Base-by-base conservation (phyloP, 768 basidiomycete species). In the Boletus edulis region DNA sequence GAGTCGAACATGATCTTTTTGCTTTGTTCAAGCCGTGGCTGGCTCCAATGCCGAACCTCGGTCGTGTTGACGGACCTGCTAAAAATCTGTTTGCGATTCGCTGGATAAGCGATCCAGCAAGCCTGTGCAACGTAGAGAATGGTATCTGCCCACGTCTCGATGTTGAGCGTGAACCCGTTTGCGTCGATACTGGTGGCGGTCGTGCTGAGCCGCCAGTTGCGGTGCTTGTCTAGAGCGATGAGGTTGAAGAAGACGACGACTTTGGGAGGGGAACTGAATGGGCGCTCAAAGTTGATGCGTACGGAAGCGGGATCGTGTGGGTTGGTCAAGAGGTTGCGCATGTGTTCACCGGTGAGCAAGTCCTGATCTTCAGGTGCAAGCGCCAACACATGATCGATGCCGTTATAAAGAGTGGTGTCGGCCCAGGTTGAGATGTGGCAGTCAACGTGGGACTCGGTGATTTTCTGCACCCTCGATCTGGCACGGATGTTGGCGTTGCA, bases 91-190 rank as follows among this genome's bases (percentile, higher is more conserved):
- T 49, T 22, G 32, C 63, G 60, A 22, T 64, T 56, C n/a, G 49
- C 51, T n/a, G 62, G 63, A 43, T 62, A 62, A 15, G 63, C 63
- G n/a, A 65, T 50, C 63, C 63, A 65, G 12, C 56, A 49, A 9
- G 54, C 60, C 9, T 38, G 17, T 1, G 40, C 58, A 2, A 10
- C 10, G 13, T 52, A 9, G 6, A 64, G 44, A 32, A 51, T 9
- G 0, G 59, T 64, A n/a, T 62, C 52, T 2, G n/a, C 49, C 59
- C 51, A 56, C 2, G 56, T 62, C 9, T 45, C 56, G 14, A 62
- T 61, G 8, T 49, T 41, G 34, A 64, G 63, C 15, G 52, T 64
- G 41, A 58, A 64, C 13, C 62, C 62, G 1, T 22, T 49, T 5
- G 17, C 41, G 9, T 64, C 54, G 10, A 64, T 51, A 14, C 46